Conservation (phyloP, 2,329 filamentous ascomycete genomes). For the Sporothrix phasma region DNA sequence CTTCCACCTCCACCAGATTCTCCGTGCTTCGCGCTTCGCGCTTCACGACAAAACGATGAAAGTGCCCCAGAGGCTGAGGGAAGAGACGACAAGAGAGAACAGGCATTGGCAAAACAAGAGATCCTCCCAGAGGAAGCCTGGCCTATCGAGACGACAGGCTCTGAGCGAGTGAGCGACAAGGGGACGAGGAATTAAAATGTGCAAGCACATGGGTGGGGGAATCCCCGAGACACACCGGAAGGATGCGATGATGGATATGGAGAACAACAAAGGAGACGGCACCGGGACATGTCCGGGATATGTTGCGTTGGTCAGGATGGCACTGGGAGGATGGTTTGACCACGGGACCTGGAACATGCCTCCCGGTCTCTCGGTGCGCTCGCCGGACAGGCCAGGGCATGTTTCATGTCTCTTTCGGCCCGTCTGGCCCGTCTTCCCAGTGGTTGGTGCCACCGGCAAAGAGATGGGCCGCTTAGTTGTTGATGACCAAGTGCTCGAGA, state of each 20-base stretch:
- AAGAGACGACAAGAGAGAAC: neutral
- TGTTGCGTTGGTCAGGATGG: too few relatives aligned
- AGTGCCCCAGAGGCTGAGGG: neutral
- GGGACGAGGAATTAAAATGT: neutral
- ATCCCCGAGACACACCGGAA: too few relatives aligned
- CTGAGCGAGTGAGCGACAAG: too few relatives aligned
- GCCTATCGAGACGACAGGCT: neutral
- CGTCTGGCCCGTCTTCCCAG: neutral
- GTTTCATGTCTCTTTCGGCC: neutral
- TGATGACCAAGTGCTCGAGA: constrained; percentile 11
- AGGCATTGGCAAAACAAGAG: neutral
- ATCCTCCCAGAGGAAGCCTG: neutral
- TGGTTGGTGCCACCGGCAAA: neutral
- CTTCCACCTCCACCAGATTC: neutral
- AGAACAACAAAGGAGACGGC: too few relatives aligned
- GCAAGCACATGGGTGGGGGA: neutral
- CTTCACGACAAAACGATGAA: neutral
- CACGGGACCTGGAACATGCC: too few relatives aligned
- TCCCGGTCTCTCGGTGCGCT: too few relatives aligned
- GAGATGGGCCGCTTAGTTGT: neutral
- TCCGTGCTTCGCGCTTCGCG: too few relatives aligned
- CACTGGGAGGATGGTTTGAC: too few relatives aligned
- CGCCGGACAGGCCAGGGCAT: too few relatives aligned
- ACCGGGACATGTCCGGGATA: too few relatives aligned
- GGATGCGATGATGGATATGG: too few relatives aligned